phyloP scores from a whole-genome alignment of 495 filamentous ascomycete genomes.

The Bacidia gigantensis region DNA sequence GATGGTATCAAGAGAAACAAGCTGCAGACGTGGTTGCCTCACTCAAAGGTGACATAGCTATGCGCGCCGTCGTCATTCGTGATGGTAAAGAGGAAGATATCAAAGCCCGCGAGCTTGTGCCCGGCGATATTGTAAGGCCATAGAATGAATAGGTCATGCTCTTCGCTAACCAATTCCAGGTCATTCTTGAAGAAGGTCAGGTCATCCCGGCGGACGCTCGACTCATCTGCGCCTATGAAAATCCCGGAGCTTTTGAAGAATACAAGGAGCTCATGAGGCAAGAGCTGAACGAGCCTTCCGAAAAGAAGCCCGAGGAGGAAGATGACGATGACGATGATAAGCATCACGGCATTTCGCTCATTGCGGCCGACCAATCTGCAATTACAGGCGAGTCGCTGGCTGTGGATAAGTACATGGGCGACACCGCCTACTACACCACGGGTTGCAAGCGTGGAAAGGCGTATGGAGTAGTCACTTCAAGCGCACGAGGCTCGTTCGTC shows the following conservation, averaged over 20 bases:
- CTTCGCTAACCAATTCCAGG: conserved; percentile 20
- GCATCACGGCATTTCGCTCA: conserved; percentile 48
- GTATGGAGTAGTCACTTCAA: conserved; percentile 49
- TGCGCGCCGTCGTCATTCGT: conserved; percentile 59
- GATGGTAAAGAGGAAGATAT: conserved; percentile 59
- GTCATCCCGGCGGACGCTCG: conserved; percentile 62
- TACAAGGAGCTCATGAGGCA: conserved; percentile 54
- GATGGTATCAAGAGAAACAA: conserved; percentile 82
- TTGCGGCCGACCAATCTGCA: conserved; percentile 60
- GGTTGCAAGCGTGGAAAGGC: conserved; percentile 69
- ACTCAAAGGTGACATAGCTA: conserved; percentile 73
- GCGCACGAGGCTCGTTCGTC: conserved; percentile 56
- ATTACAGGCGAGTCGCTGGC: conserved; percentile 69
- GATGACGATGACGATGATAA: conserved; percentile 41
- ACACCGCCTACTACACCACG: conserved; percentile 60
- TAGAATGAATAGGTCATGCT: neutral
- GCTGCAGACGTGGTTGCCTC: conserved; percentile 70
- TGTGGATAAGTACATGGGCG: conserved; percentile 66
- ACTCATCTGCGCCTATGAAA: conserved; percentile 62
- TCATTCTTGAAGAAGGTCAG: conserved; percentile 63
- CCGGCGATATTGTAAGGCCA: conserved; percentile 64
- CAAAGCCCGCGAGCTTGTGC: conserved; percentile 64
- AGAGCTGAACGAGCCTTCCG: conserved; percentile 42
- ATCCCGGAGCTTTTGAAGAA: conserved; percentile 54
- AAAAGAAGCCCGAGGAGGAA: conserved; percentile 48